Evolutionary conservation across 2,329 filamentous ascomycete species (phyloP).

Genomic region (Zarea fungicola): DNA sequence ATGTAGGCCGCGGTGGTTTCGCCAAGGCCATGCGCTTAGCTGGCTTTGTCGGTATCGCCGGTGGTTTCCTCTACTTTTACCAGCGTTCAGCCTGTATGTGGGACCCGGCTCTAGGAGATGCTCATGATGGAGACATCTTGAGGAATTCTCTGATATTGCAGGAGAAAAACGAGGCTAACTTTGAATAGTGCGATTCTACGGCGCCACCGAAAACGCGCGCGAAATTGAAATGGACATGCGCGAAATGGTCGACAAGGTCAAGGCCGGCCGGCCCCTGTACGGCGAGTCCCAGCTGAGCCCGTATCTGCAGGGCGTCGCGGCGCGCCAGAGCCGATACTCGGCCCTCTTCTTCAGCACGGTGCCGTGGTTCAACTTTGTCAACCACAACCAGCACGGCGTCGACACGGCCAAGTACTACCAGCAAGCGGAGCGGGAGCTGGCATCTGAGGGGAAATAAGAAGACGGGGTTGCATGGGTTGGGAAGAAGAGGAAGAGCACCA

Average conservation of each 20-base stretch:
- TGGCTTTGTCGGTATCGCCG: conserved; percentile 65
- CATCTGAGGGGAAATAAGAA: conserved; percentile 54
- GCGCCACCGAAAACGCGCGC: conserved; percentile 84
- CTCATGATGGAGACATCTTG: no score
- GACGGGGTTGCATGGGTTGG: neutral
- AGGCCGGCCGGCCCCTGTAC: conserved; percentile 84
- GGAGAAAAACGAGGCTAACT: conserved; percentile 7
- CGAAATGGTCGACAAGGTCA: conserved; percentile 97
- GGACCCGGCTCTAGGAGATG: no score
- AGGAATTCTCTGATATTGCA: no score
- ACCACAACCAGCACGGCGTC: conserved; percentile 91
- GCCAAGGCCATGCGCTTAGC: conserved; percentile 75
- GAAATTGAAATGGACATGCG: conserved; percentile 95
- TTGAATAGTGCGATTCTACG: conserved; percentile 81
- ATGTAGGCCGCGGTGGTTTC: conserved; percentile 78
- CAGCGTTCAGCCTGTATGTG: conserved; percentile 73
- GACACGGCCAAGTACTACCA: conserved; percentile 98
- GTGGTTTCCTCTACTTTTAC: conserved; percentile 82
- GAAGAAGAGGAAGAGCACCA: neutral
- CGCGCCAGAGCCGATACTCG: conserved; percentile 87
- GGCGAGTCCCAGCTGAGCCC: conserved; percentile 72
- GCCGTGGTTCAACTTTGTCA: conserved; percentile 98
- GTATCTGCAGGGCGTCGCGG: conserved; percentile 90
- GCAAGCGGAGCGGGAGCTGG: conserved; percentile 89
- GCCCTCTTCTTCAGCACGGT: conserved; percentile 77